Conservation (phyloP, 805 yeast species). For the Cyberlindnera veronae region DNA sequence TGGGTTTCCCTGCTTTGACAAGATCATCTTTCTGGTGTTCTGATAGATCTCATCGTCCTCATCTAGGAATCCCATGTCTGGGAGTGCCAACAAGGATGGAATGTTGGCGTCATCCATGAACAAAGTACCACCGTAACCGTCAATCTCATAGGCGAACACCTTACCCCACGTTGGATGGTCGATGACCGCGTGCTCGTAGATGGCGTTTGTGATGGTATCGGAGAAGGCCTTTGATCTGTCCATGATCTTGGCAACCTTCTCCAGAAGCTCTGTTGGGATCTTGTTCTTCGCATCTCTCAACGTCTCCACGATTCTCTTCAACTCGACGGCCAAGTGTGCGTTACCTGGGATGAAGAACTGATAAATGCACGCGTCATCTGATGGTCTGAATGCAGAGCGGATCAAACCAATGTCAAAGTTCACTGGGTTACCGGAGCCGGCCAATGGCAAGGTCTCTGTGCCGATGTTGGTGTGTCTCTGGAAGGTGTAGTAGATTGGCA, state of each 20-base stretch:
- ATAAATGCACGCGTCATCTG: slow-evolving; percentile 80
- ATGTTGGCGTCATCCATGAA: slow-evolving; percentile 91
- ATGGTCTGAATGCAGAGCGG: slow-evolving; percentile 84
- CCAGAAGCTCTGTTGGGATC: slow-evolving; percentile 16
- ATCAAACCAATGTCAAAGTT: slow-evolving; percentile 64
- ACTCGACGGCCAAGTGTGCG: slow-evolving; percentile 67
- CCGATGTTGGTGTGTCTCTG: slow-evolving; percentile 73
- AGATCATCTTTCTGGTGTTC: slow-evolving; percentile 75
- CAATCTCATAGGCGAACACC: slow-evolving; percentile 86
- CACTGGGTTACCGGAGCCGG: slow-evolving; percentile 84
- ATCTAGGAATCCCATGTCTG: slow-evolving; percentile 66
- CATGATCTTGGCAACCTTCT: slow-evolving; percentile 31
- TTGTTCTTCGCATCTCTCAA: slow-evolving; percentile 22
- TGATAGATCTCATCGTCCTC: slow-evolving; percentile 57
- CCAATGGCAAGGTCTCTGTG: slow-evolving; percentile 73
- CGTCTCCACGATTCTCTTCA: slow-evolving; percentile 35
- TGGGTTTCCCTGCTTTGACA: slow-evolving; percentile 71
- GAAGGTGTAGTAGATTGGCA: slow-evolving; percentile 57
- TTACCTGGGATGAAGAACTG: slow-evolving; percentile 86
- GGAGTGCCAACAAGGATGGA: slow-evolving; percentile 77
- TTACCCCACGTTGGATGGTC: slow-evolving; percentile 66
- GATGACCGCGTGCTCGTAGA: slow-evolving; percentile 60
- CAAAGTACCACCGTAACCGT: slow-evolving; percentile 72
- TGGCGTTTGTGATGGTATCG: slow-evolving; percentile 46
- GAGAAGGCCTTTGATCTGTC: slow-evolving; percentile 36